Evolutionary conservation across 345 rosid genomes (phyloP), one percentile per base, ranked within the genome.

Genomic region (Populus euphratica): DNA sequence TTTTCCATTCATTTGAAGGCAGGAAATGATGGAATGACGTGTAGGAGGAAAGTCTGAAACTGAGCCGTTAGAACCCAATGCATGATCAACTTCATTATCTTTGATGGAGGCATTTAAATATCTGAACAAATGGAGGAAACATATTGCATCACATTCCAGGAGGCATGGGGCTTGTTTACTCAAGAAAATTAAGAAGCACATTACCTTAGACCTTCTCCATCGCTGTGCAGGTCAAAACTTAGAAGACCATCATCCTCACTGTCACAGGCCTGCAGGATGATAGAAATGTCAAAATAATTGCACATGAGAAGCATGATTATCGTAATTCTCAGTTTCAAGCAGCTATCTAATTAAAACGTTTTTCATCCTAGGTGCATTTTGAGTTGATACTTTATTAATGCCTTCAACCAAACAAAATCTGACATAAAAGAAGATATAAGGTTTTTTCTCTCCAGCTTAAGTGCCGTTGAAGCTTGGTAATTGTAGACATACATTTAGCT

Each of bases 1-100:
- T 83, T 91, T 87, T 9, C 98, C 99, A 69, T 93, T 93, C 97
- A 92, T 96, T 50, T 91, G 90, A 81, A 92, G 85, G 81, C 87
- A 83, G 13, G 96, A 88, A 85, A 92, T 89, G 4, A 93, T 89
- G 31, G 88, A 63, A 14, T 6, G 59, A 7, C 31, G 88, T 43
- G 44, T 83, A 0, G 92, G 96, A 76, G 98, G 93, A 81, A 96
- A 93, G 76, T 77, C 88, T 43, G 78, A 50, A 0, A 75, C 84
- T 4, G 97, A 90, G 54, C 94, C 97, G 73, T 92, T 95, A 12
- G 94, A 78, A 68, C 84, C 92, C 68, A 87, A 59, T 12, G 72
- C 81, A 69, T 87, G 86, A 74, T 89, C 86, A 2, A 39, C 77
- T 80, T 83, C 83, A 13, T 80, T 81, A 79, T 83, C 89, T 77